A percentile compares a stretch with the other conserved stretches of the same genome.
phyloP scores from a whole-genome alignment of 345 rosid genomes.

The Linum usitatissimum region DNA sequence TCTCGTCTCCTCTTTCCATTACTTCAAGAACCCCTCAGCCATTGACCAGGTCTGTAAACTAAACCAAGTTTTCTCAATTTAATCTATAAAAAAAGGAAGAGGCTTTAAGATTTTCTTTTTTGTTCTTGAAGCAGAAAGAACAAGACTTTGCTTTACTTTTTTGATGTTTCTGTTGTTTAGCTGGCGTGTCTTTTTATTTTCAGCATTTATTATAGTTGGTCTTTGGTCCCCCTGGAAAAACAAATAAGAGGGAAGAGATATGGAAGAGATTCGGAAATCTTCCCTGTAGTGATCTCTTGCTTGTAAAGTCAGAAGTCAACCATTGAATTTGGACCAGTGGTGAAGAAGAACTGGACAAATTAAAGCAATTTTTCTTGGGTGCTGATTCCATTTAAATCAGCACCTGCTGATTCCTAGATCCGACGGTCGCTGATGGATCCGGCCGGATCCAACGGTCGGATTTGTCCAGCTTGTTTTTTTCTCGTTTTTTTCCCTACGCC shows the following conservation, averaged over 20 bases:
- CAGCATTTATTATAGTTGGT: background rate
- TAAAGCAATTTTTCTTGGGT: no score
- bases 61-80: background rate
- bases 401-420: no score
- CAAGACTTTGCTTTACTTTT: background rate
- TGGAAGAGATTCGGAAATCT: background rate
- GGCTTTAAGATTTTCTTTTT: no score
- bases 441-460: no score
- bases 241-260: background rate
- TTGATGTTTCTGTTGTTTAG: background rate
- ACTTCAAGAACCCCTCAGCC: conserved; percentile 85
- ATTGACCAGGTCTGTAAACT: conserved; percentile 70
- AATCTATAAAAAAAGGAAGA: no score
- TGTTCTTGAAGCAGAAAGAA: background rate
- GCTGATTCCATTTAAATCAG: no score
- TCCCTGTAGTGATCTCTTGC: background rate
- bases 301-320: background rate
- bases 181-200: background rate
- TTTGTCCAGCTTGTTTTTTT: no score
- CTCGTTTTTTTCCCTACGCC: no score
- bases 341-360: background rate
- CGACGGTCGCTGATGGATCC: no score
- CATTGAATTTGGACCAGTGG: background rate
- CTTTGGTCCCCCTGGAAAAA: background rate
- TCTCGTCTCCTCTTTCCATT: conserved; percentile 93